phyloP scores from a whole-genome alignment of 2,329 filamentous ascomycete genomes.

The Verticillium longisporum region DNA sequence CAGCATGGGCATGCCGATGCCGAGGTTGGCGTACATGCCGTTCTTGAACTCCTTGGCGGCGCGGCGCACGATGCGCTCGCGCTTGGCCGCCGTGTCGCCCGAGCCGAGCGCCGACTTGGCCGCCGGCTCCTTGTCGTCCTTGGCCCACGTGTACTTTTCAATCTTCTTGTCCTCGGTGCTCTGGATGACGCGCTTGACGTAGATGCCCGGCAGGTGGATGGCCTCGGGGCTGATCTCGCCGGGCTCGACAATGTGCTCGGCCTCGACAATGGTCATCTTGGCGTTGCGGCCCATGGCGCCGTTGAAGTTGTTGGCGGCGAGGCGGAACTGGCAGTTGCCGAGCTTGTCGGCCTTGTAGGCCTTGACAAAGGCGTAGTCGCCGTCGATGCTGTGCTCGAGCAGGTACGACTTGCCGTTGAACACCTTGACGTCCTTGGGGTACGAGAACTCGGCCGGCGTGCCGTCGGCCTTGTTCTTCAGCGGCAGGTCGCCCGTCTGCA shows the following conservation, averaged over 20 bases:
- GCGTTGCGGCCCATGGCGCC: constrained; percentile 90
- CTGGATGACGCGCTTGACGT: constrained; percentile 83
- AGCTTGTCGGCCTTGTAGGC: constrained; percentile 89
- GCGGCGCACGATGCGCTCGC: constrained; percentile 77
- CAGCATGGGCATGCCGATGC: constrained; percentile 91
- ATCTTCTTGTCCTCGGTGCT: constrained; percentile 74
- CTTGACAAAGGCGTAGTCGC: constrained; percentile 90
- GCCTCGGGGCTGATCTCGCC: constrained; percentile 79
- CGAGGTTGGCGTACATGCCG: constrained; percentile 89
- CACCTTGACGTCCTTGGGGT: constrained; percentile 83
- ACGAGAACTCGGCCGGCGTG: constrained; percentile 65
- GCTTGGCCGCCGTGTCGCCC: constrained; percentile 65
- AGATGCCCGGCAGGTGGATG: constrained; percentile 84
- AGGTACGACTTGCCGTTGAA: constrained; percentile 89
- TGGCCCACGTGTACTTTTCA: constrained; percentile 77
- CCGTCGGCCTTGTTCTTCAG: constrained; percentile 73
- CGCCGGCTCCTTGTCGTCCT: constrained; percentile 55
- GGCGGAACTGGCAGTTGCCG: constrained; percentile 86
- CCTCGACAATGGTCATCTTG: constrained; percentile 85
- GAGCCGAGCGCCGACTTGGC: constrained; percentile 55
- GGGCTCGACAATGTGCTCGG: constrained; percentile 85
- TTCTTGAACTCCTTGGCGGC: constrained; percentile 92
- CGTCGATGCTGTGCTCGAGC: constrained; percentile 80
- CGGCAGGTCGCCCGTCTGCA: constrained; percentile 88
- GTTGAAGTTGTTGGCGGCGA: constrained; percentile 87